These are phyloP conservation scores for Metschnikowia corniflorae DNA, from an alignment of 805 yeast species.

Conservation along the genomic window DNA sequence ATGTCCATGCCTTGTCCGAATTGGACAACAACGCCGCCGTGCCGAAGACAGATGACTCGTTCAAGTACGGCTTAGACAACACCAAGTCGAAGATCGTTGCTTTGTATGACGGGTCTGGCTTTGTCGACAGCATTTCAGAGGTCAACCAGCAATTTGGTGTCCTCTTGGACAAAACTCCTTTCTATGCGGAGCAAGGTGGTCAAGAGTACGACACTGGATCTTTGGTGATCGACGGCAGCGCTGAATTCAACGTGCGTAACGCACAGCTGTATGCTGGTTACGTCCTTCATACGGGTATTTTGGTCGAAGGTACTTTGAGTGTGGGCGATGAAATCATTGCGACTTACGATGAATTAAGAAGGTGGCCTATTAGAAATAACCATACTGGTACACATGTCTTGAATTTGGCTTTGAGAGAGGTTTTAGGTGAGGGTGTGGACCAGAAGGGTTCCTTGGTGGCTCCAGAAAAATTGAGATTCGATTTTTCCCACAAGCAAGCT, in stretches of 20 bases:
- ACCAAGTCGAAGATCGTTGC: slow-evolving; percentile 67
- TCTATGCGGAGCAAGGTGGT: slow-evolving; percentile 99
- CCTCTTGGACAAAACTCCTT: slow-evolving; percentile 83
- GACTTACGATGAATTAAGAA: slow-evolving; percentile 85
- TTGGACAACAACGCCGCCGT: slow-evolving; percentile 57
- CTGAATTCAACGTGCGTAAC: slow-evolving; percentile 87
- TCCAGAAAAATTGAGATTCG: slow-evolving; percentile 92
- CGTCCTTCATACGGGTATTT: slow-evolving; percentile 88
- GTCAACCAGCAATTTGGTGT: slow-evolving; percentile 63
- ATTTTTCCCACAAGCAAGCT: slow-evolving; percentile 90
- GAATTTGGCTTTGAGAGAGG: slow-evolving; percentile 82
- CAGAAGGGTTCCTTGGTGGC: slow-evolving; percentile 97
- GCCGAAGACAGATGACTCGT: slow-evolving; percentile 79
- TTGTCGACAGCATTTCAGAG: slow-evolving; percentile 46
- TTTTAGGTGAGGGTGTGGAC: slow-evolving; percentile 82
- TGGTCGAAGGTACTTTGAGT: slow-evolving; percentile 70
- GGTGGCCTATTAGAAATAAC: slow-evolving; percentile 95
- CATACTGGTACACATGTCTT: slow-evolving; percentile 98
- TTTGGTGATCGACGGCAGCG: slow-evolving; percentile 78
- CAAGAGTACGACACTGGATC: slow-evolving; percentile 96
- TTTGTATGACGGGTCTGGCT: slow-evolving; percentile 62
- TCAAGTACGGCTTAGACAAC: slow-evolving; percentile 72
- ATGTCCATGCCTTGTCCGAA: slow-evolving; percentile 83
- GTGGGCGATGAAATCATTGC: slow-evolving; percentile 75
- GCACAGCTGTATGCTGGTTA: slow-evolving; percentile 93